Base-by-base conservation (phyloP, 139 green algal species). In the Chlamydomonas schloesseri region DNA sequence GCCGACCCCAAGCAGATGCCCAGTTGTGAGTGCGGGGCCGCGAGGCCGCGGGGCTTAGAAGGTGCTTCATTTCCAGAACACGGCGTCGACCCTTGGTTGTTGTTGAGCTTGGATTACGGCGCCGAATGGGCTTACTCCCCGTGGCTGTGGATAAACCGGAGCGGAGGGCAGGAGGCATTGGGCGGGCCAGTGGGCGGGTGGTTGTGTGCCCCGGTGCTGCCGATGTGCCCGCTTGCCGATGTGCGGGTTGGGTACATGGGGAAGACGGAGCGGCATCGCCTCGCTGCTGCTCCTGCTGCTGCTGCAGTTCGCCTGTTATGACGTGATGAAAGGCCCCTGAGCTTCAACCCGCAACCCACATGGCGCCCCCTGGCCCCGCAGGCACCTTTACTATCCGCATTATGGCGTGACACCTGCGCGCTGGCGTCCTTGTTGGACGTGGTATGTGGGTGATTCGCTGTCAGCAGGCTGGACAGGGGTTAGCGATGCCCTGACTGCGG, bases 1-100 rank as follows among this genome's bases (percentile, higher is more conserved):
- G 88, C 88, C 13, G 91, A 94, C 57, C 83, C 87, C 65, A 84
- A 87, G 53, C 37, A 69, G 18, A 70, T 94, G 31, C 91, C 91
- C 50, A 86, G 82, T 77, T 94, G 91, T 94, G 60, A 90, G 80
- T 47, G 26, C 3, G 3, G 26, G 29, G 46, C 9, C 28, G 8
- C 29, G 72, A 21, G 1, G 28, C n/a, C n/a, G 50, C 1, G 6
- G 50, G 9, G 71, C 11, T 14, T 3, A 3, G 20, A 23, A 13
- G 4, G 29, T 13, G 42, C n/a, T n/a, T n/a, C n/a, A n/a, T n/a
- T n/a, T n/a, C n/a, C n/a, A n/a, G n/a, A n/a, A n/a, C n/a, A n/a
- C n/a, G 10, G 73, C 2, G 73, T n/a, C 23, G 17, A 31, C 17
- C 9, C 28, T 36, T 34, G 62, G 28, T 18, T 15, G 57, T 28